Conservation (phyloP, 2,329 filamentous ascomycete species). For the Trichoderma breve region DNA sequence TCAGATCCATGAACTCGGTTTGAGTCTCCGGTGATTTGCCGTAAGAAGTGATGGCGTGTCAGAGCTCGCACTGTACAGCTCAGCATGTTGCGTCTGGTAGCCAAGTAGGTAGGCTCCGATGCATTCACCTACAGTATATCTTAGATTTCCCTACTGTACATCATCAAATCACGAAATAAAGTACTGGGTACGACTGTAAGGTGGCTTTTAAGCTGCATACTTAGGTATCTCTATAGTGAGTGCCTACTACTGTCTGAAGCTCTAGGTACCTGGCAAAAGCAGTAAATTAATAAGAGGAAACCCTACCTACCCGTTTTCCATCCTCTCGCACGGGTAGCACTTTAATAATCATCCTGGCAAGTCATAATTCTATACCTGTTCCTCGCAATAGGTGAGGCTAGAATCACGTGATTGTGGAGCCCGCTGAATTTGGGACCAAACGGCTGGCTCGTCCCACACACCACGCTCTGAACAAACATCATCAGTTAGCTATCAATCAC, state of each 20-base stretch:
- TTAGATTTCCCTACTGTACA: neutral
- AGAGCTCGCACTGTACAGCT: neutral
- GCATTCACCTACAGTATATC: neutral
- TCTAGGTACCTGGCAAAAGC: neutral
- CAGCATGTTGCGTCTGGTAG: neutral
- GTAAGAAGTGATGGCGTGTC: neutral
- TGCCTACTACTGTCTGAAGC: neutral
- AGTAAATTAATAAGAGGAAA: neutral
- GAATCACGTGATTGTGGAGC: conserved; percentile 22
- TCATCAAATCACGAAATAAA: neutral
- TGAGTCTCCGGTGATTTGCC: conserved; percentile 8
- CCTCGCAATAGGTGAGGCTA: neutral
- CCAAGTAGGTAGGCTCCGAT: neutral
- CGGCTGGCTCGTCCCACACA: conserved; percentile 20
- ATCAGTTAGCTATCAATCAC: conserved; percentile 26
- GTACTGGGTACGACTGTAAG: neutral
- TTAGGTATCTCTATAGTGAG: neutral
- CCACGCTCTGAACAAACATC: conserved; percentile 23
- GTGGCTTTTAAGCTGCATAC: neutral
- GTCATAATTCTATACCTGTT: neutral
- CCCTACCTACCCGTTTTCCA: neutral
- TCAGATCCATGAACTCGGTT: neutral
- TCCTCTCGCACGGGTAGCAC: neutral
- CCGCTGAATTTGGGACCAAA: conserved; percentile 14
- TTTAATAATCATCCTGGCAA: neutral